Evolutionary conservation across 805 yeast species (phyloP), one percentile per base, ranked within the genome.

Genomic region (Metschnikowia cerradonensis): DNA sequence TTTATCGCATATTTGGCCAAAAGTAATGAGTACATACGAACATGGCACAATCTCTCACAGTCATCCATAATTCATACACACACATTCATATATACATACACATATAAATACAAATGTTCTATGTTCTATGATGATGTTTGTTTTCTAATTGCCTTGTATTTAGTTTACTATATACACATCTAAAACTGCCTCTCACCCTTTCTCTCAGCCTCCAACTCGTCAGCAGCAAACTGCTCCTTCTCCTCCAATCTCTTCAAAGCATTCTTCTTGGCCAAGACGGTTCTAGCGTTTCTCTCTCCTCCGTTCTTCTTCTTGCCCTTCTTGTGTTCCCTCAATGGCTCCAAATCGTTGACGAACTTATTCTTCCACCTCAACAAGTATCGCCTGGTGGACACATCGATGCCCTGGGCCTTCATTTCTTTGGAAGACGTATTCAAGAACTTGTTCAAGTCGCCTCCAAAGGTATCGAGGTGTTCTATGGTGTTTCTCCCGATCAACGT

Each of bases 241-340:
- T 82, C 80, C 58, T 80, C 81, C 49, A 83, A 77, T 48, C 78
- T 68, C 68, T 80, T 66, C 55, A 79, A 79, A 8, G 96, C 92
- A 15, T 75, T 70, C 57, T 77, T 78, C 62, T 84, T 86, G 30
- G 78, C 78, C 54, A 64, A 57, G 19, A 74, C 75, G 14, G 70
- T 63, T 60, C 78, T 81, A 53, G 85, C 79, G 61, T 82, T 86
- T 66, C 96, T 81, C 70, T 90, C 97, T 62, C 97, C 96, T 23
- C 97, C 97, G 60, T 73, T 75, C 60, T 79, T 77, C 76, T 89
- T 89, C 74, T 78, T 84, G n/a, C 91, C 89, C 54, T 73, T 67
- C 58, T 79, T 79, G 56, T 81, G 75, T 61, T 83, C 87, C 51
- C 71, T 61, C 51, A 87, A 70, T 19, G 78, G 75, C 48, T 75